These are phyloP conservation scores for Cyanidiococcus yangmingshanensis DNA, from an alignment of 23 red algal species.

Conservation along the genomic window DNA sequence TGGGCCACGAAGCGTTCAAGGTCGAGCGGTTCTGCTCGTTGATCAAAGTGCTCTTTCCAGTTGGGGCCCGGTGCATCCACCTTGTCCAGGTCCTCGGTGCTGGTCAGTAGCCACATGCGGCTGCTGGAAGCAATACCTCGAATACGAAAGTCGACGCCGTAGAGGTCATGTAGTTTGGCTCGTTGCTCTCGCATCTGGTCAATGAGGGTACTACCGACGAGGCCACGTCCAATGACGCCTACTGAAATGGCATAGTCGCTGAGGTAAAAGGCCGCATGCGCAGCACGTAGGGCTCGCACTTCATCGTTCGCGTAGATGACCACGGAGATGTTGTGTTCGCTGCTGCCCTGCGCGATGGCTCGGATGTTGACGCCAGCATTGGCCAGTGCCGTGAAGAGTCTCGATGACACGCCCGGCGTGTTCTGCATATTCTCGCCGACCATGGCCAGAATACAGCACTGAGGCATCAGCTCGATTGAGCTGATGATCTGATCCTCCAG, in stretches of 20 bases:
- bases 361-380: constrained; percentile 76
- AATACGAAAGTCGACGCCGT: constrained; percentile 81
- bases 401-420: constrained; percentile 65
- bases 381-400: constrained; percentile 66
- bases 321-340: constrained; percentile 88
- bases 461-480: constrained; percentile 39
- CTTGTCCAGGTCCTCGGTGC: constrained; percentile 32
- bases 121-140: constrained; percentile 54
- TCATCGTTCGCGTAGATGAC: constrained; percentile 53
- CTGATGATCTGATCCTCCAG: constrained; percentile 75
- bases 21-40: constrained; percentile 16
- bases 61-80: constrained; percentile 16
- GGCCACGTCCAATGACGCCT: constrained; percentile 72
- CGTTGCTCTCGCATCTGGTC: constrained; percentile 78
- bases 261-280: constrained; percentile 84
- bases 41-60: constrained; percentile 42
- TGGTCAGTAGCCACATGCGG: constrained; percentile 59
- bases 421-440: constrained; percentile 97
- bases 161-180: constrained; percentile 39
- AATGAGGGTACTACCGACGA: constrained; percentile 72
- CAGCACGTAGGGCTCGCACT: constrained; percentile 60
- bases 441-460: constrained; percentile 85
- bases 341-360: constrained; percentile 90
- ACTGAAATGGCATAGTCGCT: constrained; percentile 80
- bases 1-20: constrained; percentile 63